Base-by-base conservation (phyloP, 257 asterid species). In the Ehretia macrophylla region DNA sequence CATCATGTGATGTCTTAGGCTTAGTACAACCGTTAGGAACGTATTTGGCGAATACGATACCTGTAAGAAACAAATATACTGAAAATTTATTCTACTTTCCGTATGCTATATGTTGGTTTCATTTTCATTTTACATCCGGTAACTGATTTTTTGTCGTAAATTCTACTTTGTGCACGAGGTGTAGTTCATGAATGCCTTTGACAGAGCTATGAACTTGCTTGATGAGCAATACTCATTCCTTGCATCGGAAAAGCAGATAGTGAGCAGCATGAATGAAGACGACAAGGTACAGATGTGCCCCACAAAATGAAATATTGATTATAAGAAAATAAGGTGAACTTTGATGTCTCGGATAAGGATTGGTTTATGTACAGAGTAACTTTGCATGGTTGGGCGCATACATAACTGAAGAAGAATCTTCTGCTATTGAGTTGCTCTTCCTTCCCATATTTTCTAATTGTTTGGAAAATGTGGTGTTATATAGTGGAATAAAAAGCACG, bases 171-270 rank as follows among this genome's bases (percentile, higher is more conserved):
- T 49, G 27, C 54, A 54, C 67, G 66, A 71, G 54, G 72, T 87
- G 95, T 87, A 92, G 99, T 80, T 83, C 80, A 77, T 92, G 94
- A 92, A 88, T 77, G 94, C 94, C 62, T 92, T 88, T 70, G 85
- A 92, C 78, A 72, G 76, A 68, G 95, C 96, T 72, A 92, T 92
- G 99, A 88, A 92, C 73, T 72, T 52, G 64, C 90, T 88, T 48
- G 99, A 92, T 65, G 96, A 88, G 48, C 77, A 83, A 16, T 80
- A 75, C 52, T 67, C 78, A n/a, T 83, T 92, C 79, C 95, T 92
- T 55, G 73, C 95, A 11, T 84, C 96, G n/a, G 59, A 78, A 48
- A 86, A 84, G 72, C 96, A 76, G 79, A 65, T 92, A 59, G 84
- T 88, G 11, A 92, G 97, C 86, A 71, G 85, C 67, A 63, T 57